These are phyloP conservation scores for Tylopilus rubrobrunneus DNA, from an alignment of 768 basidiomycete genomes.

Conservation along the genomic window DNA sequence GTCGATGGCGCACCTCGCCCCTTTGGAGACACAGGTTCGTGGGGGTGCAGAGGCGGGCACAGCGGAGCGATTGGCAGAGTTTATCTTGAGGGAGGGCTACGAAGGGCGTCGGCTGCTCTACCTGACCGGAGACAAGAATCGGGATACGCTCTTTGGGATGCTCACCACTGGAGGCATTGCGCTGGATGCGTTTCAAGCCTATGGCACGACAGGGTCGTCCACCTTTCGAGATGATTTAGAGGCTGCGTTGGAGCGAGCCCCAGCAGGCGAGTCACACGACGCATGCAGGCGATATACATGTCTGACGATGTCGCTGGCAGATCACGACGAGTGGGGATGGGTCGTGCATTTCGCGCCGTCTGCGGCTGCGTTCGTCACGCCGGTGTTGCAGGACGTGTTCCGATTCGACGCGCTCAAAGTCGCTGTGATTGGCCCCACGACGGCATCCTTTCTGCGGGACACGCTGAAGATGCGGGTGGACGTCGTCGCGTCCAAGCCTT, in stretches of 20 bases:
- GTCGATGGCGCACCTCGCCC: conserved; percentile 34
- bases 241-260: conserved; percentile 23
- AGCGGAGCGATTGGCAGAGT: conserved; percentile 59
- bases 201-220: conserved; percentile 58
- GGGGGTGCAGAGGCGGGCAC: conserved; percentile 56
- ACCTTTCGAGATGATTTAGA: conserved; percentile 46
- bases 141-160: conserved; percentile 48
- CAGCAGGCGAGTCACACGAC: conserved; percentile 22
- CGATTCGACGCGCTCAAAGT: conserved; percentile 30
- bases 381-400: conserved; percentile 46
- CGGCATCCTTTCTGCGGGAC: conserved; percentile 47
- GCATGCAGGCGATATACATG: not conserved
- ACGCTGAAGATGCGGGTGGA: conserved; percentile 42
- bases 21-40: conserved; percentile 32
- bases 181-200: conserved; percentile 59
- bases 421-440: conserved; percentile 71
- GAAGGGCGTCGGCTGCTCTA: conserved; percentile 47
- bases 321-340: conserved; percentile 38
- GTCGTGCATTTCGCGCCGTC: conserved; percentile 77
- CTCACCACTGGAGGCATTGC: conserved; percentile 26
- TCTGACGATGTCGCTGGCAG: no score
- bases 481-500: no score
- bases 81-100: conserved; percentile 45
- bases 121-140: conserved; percentile 85
- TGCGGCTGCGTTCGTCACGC: conserved; percentile 53